phyloP scores from a whole-genome alignment of 495 filamentous ascomycete genomes.

The Xylaria intraflava region DNA sequence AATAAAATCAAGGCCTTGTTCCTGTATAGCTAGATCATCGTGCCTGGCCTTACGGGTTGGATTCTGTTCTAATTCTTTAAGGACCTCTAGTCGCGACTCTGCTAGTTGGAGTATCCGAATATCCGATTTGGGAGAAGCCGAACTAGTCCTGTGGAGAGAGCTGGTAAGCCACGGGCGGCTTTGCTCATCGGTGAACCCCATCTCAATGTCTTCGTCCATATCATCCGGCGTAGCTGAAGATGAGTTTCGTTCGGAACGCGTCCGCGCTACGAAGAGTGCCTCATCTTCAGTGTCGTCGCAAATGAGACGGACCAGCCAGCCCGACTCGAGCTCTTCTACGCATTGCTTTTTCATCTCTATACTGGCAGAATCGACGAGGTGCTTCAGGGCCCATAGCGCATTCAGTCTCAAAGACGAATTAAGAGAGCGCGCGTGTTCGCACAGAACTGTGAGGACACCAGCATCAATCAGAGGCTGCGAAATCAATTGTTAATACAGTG shows the following conservation, averaged over 20 bases:
- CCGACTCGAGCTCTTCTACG: slow-evolving; percentile 66
- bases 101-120: slow-evolving; percentile 37
- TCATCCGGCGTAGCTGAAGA: slow-evolving; percentile 39
- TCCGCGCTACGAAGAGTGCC: slow-evolving; percentile 31
- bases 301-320: slow-evolving; percentile 75
- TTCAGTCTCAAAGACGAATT: slow-evolving; percentile 68
- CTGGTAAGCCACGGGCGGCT: slow-evolving; percentile 23
- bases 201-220: slow-evolving; percentile 60
- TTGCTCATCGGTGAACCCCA: slow-evolving; percentile 31
- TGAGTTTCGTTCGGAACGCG: slow-evolving; percentile 23
- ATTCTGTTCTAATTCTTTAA: slow-evolving; percentile 52
- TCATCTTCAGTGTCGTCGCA: slow-evolving; percentile 51
- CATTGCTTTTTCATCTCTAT: slow-evolving; percentile 66
- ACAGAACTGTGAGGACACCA: slow-evolving; percentile 71
- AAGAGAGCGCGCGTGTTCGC: slow-evolving; percentile 73
- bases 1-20: slow-evolving; percentile 81
- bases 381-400: slow-evolving; percentile 88
- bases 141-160: slow-evolving; percentile 19
- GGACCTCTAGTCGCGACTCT: slow-evolving; percentile 40
- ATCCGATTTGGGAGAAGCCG: slow-evolving; percentile 8
- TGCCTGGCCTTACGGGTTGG: slow-evolving; percentile 54
- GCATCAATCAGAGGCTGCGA: slow-evolving; percentile 61
- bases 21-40: slow-evolving; percentile 79
- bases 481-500: slow-evolving; percentile 21
- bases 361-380: slow-evolving; percentile 62